phyloP scores from a whole-genome alignment of 345 rosid species.

The Cardamine occulta region DNA sequence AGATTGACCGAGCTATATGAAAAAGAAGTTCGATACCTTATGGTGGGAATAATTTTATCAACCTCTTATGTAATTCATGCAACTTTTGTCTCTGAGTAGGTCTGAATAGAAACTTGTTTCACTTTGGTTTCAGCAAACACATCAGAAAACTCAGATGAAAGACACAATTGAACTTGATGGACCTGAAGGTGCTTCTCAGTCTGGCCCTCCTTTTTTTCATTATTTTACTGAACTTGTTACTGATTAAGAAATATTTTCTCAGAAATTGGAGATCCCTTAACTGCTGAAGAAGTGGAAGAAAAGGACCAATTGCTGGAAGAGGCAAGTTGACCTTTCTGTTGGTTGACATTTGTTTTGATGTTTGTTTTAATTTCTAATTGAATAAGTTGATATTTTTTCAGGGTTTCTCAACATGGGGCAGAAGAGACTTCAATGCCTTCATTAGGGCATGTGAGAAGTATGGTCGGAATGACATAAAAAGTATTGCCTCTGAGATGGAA shows the following conservation, averaged over 20 bases:
- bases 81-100: slow-evolving; percentile 5
- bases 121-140: slow-evolving; percentile 66
- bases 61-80: slow-evolving; percentile 23
- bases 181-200: slow-evolving; percentile 67
- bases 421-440: slow-evolving; percentile 89
- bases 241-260: slow-evolving; percentile 36
- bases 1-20: slow-evolving; percentile 94
- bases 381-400: slow-evolving; percentile 30
- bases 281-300: slow-evolving; percentile 93
- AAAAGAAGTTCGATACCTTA: slow-evolving; percentile 96
- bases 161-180: slow-evolving; percentile 85
- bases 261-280: slow-evolving; percentile 87
- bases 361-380: not conserved
- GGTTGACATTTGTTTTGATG: slow-evolving; percentile 30
- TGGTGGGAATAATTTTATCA: slow-evolving; percentile 60
- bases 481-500: slow-evolving; percentile 95
- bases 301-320: slow-evolving; percentile 84
- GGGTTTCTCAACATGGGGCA: slow-evolving; percentile 99
- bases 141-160: slow-evolving; percentile 89
- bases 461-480: slow-evolving; percentile 78
- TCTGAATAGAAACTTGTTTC: not conserved
- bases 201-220: not conserved
- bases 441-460: slow-evolving; percentile 96
- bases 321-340: slow-evolving; percentile 47
- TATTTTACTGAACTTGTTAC: not conserved